These are phyloP conservation scores for Wallacemonas rigidus DNA, from an alignment of 208 protist genomes.

Conservation along the genomic window DNA sequence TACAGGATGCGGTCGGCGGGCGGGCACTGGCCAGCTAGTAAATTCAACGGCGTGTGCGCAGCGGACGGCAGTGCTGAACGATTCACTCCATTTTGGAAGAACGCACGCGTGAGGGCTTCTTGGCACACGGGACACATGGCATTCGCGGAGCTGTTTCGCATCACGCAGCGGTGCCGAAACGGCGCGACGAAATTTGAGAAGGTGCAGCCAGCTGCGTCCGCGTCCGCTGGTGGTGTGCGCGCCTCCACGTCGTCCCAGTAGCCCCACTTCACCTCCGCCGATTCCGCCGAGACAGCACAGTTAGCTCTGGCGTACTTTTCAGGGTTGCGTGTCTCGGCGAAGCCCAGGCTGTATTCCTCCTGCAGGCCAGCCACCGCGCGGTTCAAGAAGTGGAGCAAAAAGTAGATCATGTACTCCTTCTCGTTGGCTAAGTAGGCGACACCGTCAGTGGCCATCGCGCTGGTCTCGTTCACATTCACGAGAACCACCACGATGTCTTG, in stretches of 20 bases:
- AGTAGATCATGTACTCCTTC: conserved; percentile 46
- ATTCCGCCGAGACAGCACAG: conserved; percentile 30
- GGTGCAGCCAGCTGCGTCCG: conserved; percentile 33
- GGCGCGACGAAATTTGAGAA: conserved; percentile 59
- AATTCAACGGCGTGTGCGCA: conserved; percentile 13
- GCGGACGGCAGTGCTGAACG: neutral
- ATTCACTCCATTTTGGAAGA: conserved; percentile 31
- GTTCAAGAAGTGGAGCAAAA: conserved; percentile 69
- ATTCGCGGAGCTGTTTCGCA: conserved; percentile 47
- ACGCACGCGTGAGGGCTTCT: conserved; percentile 43
- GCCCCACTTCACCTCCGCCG: conserved; percentile 30
- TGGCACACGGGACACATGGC: conserved; percentile 65
- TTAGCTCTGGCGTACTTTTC: conserved; percentile 31
- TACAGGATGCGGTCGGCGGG: conserved; percentile 28
- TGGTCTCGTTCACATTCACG: conserved; percentile 42
- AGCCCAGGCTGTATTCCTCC: conserved; percentile 59
- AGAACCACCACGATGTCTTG: conserved; percentile 60
- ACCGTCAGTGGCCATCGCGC: conserved; percentile 35
- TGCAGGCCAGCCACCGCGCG: conserved; percentile 48
- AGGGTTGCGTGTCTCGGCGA: conserved; percentile 20
- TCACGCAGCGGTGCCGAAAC: conserved; percentile 44
- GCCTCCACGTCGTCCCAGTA: conserved; percentile 33
- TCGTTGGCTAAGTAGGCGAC: conserved; percentile 55
- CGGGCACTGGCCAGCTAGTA: conserved; percentile 43
- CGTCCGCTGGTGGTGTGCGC: neutral